Conservation (phyloP, 352 stramenopile species). For the Globisporangium splendens region DNA sequence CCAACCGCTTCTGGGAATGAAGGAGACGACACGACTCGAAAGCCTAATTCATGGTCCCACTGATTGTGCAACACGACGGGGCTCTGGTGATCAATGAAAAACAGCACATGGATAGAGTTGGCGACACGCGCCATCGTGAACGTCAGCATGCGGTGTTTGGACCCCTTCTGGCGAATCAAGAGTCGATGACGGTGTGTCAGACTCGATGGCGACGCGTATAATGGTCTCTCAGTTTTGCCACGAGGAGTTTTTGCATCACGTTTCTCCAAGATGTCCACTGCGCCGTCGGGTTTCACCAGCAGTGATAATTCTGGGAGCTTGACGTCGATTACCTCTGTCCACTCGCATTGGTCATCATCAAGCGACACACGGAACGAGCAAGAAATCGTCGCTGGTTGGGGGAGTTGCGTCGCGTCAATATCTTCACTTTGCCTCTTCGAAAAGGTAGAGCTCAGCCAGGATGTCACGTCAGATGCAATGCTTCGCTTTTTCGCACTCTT, state of each 20-base stretch:
- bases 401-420: constrained; percentile 17
- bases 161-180: constrained; percentile 46
- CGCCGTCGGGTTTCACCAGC: constrained; percentile 24
- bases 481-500: constrained; percentile 43
- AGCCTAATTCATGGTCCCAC: constrained; percentile 44
- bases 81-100: constrained; percentile 68
- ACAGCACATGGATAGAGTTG: constrained; percentile 49
- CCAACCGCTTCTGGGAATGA: constrained; percentile 54
- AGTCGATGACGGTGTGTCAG: constrained; percentile 45
- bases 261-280: constrained; percentile 22
- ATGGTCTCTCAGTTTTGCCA: constrained; percentile 5
- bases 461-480: constrained; percentile 42
- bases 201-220: constrained; percentile 46
- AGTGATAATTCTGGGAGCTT: constrained; percentile 35
- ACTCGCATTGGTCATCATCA: constrained; percentile 32
- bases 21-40: constrained; percentile 40
- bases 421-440: constrained; percentile 38
- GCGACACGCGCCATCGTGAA: constrained; percentile 53
- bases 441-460: constrained; percentile 51
- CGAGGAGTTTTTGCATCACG: constrained; percentile 11
- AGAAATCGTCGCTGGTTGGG: constrained; percentile 37
- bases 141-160: constrained; percentile 66
- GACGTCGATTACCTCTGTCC: constrained; percentile 45
- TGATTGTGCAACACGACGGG: constrained; percentile 67
- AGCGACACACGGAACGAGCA: constrained; percentile 43